Evolutionary conservation across 2,329 filamentous ascomycete genomes (phyloP).

Genomic region (Aspergillus sp.): DNA sequence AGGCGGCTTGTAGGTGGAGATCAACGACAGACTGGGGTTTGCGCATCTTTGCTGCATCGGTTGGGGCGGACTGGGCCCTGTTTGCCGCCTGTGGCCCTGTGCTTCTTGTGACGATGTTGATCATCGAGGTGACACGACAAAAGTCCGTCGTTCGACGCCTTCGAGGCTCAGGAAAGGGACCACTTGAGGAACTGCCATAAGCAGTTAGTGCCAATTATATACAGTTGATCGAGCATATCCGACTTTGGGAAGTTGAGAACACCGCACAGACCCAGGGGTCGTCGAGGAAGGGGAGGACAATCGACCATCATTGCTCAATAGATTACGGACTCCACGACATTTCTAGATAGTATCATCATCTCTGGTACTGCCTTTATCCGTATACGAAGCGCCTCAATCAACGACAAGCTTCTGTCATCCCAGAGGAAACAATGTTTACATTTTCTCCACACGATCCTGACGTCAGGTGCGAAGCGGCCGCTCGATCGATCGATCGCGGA

Average conservation of each 20-base stretch:
- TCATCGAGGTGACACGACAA: neutral
- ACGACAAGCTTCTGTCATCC: neutral
- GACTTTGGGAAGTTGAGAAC: too few relatives aligned
- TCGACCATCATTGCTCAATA: too few relatives aligned
- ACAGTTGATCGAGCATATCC: neutral
- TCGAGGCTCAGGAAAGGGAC: neutral
- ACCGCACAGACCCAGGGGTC: too few relatives aligned
- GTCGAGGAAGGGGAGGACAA: too few relatives aligned
- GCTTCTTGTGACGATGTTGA: neutral
- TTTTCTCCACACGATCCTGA: neutral
- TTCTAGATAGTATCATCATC: too few relatives aligned
- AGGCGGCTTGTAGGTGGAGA: neutral
- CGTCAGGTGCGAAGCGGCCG: neutral
- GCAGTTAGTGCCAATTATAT: neutral
- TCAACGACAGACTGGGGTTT: neutral
- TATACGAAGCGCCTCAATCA: neutral
- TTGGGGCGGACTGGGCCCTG: neutral
- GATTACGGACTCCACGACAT: too few relatives aligned
- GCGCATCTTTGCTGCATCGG: neutral
- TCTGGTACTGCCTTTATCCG: too few relatives aligned
- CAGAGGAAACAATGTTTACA: neutral
- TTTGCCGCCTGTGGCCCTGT: neutral
- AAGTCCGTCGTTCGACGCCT: neutral
- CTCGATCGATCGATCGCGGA: neutral
- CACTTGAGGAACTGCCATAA: neutral